Percentiles rank a stretch among this genome's conserved stretches.
phyloP scores from a whole-genome alignment of 106 monocot species.

The Apostasia shenzhenica region DNA sequence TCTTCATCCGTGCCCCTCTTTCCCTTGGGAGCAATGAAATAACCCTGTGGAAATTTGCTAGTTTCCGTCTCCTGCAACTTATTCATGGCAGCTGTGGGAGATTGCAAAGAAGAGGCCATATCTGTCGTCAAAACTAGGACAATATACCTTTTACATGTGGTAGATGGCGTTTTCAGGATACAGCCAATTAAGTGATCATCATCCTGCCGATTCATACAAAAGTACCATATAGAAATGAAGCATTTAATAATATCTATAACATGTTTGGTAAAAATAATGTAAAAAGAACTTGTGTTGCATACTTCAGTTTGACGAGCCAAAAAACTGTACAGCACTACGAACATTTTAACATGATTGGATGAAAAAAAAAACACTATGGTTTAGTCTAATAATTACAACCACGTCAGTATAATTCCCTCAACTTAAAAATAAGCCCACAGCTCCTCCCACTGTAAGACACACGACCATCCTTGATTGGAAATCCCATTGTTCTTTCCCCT shows the following conservation, averaged over 20 bases:
- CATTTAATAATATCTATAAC: neutral
- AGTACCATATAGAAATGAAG: neutral
- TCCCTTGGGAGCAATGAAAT: slow-evolving; percentile 79
- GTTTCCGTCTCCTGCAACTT: slow-evolving; percentile 35
- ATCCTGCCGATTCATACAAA: slow-evolving; percentile 36
- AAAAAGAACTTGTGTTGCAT: no score
- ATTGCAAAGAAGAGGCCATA: slow-evolving; percentile 31
- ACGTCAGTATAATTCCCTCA: no score
- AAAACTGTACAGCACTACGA: no score
- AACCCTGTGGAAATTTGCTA: slow-evolving; percentile 39
- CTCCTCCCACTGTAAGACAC: no score
- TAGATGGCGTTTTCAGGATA: slow-evolving; percentile 67
- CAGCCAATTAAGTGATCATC: slow-evolving; percentile 89
- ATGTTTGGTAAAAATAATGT: no score
- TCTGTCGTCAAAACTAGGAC: slow-evolving; percentile 70
- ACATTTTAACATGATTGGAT: no score
- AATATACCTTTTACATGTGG: slow-evolving; percentile 58
- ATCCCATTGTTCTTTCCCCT: no score
- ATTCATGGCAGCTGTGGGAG: slow-evolving; percentile 13
- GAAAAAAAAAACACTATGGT: no score
- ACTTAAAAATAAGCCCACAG: no score
- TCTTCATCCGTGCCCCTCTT: slow-evolving; percentile 81
- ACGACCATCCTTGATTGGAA: no score
- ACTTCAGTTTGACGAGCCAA: no score
- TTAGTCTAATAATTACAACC: no score